Evolutionary conservation across 768 basidiomycete species (phyloP).

Genomic region (Psilocybe sp.): DNA sequence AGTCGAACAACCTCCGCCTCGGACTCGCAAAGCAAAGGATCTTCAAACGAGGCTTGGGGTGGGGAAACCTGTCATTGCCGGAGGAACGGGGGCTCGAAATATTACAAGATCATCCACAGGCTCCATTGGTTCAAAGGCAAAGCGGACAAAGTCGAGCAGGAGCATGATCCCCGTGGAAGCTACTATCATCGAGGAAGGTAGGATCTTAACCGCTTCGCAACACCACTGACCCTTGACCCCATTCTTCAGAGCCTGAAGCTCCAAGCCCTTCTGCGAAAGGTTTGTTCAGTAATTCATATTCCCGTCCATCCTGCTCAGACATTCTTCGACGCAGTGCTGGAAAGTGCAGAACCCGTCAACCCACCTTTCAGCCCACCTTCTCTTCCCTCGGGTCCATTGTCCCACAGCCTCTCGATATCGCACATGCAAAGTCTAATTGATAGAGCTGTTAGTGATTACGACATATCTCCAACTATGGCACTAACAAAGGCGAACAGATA

Average conservation of each 20-base stretch:
- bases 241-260: conserved; percentile 21
- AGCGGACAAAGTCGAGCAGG: conserved; percentile 48
- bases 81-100: conserved; percentile 63
- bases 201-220: background rate
- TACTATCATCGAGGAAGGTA: conserved; percentile 58
- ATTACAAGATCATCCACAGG: conserved; percentile 55
- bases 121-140: conserved; percentile 37
- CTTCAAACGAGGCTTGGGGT: conserved; percentile 69
- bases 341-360: background rate
- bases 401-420: no score
- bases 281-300: conserved; percentile 1
- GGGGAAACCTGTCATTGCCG: conserved; percentile 63
- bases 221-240: background rate
- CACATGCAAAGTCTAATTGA: conserved; percentile 2
- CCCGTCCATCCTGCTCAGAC: background rate
- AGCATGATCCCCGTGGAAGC: conserved; percentile 49
- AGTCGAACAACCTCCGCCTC: conserved; percentile 24
- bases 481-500: conserved; percentile 28
- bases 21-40: conserved; percentile 71
- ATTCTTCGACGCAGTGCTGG: background rate
- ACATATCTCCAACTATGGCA: background rate
- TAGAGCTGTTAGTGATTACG: conserved; percentile 12
- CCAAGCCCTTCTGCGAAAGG: conserved; percentile 7
- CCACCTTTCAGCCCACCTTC: no score
- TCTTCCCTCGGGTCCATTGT: no score